Evolutionary conservation across 371 early-diverging fungal species (phyloP), one percentile per base, ranked within the genome.

Genomic region (Apophysomyces variabilis): DNA sequence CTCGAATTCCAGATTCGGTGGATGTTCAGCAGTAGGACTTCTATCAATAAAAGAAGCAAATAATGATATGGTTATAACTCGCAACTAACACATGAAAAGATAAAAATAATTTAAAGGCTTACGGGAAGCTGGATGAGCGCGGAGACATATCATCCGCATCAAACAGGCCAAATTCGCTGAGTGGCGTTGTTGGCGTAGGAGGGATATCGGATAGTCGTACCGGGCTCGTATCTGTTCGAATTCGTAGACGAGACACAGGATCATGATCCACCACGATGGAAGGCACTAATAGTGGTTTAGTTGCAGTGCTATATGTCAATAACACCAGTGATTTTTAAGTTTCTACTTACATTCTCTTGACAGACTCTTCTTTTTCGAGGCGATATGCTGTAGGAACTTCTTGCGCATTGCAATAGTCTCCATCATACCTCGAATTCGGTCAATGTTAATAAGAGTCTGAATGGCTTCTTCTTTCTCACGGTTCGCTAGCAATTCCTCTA

Each of bases 391-490:
- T 12, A 83, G 41, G 54, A 80, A 83, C 57, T 80, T 78, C 50
- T 77, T 80, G 8, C 83, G 70, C 41, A 78, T 58, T 5, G 74
- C 81, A 37, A 80, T 72, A 1, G 84, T 83, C 58, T 79, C 81
- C 4, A 83, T 69, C 61, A 83, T 65, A 1, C 84, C 84, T 64
- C 73, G 66, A 8, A 83, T 79, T 12, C 80, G 74, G 56, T 83
- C 81, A 57, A 80, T 80, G 9, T 79, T 79, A 39, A 77, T 77
- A 18, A 80, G 60, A 4, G 76, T 79, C 26, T 80, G 59, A 13
- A 83, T 76, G 0, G 74, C 75, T 57, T 83, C 81, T 61, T 79
- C 72, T 32, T 80, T 81, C 46, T 73, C 75, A 32, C 75, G 79
- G 57, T 79, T 73, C 44, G 68, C 71, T 37, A 83, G 60, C 3